Percentiles rank a stretch among this genome's conserved stretches.
Evolutionary conservation across 768 basidiomycete species (phyloP).

Genomic region (Xerocomellus intermedius): DNA sequence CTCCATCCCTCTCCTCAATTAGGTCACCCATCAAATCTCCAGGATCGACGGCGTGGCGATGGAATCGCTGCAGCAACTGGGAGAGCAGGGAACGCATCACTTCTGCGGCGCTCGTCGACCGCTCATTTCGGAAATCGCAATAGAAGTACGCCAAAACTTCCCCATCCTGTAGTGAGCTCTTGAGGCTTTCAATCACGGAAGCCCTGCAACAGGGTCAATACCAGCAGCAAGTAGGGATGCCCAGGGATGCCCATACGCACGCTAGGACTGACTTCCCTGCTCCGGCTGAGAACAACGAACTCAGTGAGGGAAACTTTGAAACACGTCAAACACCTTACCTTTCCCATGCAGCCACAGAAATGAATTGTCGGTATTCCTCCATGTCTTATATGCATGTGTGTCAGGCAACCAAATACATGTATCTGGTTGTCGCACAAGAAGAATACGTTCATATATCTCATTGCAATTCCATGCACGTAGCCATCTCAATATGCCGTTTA

Average conservation of each 20-base stretch:
- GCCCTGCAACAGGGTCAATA: constrained; percentile 4
- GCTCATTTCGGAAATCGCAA: constrained; percentile 18
- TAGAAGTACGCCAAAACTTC: constrained; percentile 16
- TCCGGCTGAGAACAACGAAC: neutral
- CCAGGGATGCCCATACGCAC: neutral
- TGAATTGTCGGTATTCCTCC: neutral
- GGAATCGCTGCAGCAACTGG: constrained; percentile 8
- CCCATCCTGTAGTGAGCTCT: neutral
- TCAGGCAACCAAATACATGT: constrained; percentile 15
- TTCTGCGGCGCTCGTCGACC: constrained; percentile 3
- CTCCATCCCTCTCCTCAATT: neutral
- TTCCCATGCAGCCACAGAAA: constrained; percentile 18
- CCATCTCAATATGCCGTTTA: constrained; percentile 2
- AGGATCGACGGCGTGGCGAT: neutral
- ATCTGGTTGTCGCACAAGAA: neutral
- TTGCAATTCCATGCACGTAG: constrained; percentile 3
- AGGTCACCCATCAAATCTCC: neutral
- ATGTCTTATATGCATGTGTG: neutral
- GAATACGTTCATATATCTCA: neutral
- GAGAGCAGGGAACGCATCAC: constrained; percentile 18
- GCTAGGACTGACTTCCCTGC: constrained; percentile 17
- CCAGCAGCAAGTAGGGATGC: no score
- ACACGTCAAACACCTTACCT: neutral
- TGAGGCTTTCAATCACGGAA: constrained; percentile 11
- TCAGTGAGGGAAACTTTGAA: neutral